Base-by-base conservation (phyloP, 129 eudicot genomes). In the Flaveria sonorensis region DNA sequence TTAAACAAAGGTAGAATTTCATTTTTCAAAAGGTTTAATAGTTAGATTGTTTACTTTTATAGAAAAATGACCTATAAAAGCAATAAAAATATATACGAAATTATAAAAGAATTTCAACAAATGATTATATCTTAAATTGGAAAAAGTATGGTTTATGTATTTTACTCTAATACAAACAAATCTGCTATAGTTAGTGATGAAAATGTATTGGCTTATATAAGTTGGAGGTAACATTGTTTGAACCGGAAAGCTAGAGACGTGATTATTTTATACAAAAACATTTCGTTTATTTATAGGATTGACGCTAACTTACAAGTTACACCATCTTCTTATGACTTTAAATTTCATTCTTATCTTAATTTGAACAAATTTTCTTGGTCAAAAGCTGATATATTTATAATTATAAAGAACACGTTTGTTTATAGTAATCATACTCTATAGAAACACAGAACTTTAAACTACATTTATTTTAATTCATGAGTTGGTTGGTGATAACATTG, bases 81-180 rank as follows among this genome's bases (percentile, higher is more conserved):
- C 36, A 47, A 47, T 3, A 2, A 47, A 47, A 12, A 47, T 53
- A 16, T n/a, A 66, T 8, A 39, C 1, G 43, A 39, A 39, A 8
- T 32, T 36, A 6, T 7, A 30, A 15, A 50, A 2, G 55, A 50
- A 50, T 15, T 50, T 50, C 15, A 50, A 15, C n/a, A 14, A 50
- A 14, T 50, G 14, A n/a, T 14, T 8, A 39, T 7, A 36, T 11
- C 0, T n/a, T 6, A 8, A 36, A 66, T 0, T 66, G 40, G 15
- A n/a, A 39, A 66, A 66, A 1, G 30, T 15, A 36, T 36, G 40
- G 40, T 36, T 36, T 36, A 36, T 5, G 40, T 36, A 36, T 4
- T 36, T 36, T 45, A 45, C 50, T 45, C 50, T 45, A 45, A 45
- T 45, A 45, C 50, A 68, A 70, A 63, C 74, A 70, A 70, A 70